Percentiles rank a stretch among this genome's conserved stretches.
These are phyloP conservation scores for Gentiana dahurica DNA, from an alignment of 257 asterid species.

Conservation along the genomic window DNA sequence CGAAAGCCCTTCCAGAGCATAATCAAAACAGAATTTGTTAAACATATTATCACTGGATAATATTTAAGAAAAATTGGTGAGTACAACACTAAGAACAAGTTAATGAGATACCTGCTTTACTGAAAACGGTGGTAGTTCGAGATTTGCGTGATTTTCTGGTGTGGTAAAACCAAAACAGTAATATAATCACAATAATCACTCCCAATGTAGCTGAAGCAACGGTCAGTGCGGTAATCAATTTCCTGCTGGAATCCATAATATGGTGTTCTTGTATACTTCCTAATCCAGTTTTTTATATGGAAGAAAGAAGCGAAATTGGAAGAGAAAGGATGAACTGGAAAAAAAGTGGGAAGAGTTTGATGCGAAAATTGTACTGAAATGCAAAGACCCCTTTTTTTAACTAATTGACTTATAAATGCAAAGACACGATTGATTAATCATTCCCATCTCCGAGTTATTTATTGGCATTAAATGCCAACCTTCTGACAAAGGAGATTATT, in stretches of 20 bases:
- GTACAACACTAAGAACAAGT: background rate
- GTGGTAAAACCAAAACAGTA: conserved; percentile 28
- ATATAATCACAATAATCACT: conserved; percentile 16
- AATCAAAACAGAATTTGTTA: background rate
- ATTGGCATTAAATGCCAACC: no score
- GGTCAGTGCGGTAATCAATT: conserved; percentile 27
- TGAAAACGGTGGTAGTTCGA: conserved; percentile 5
- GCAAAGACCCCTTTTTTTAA: no score
- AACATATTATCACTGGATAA: background rate
- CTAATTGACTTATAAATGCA: no score
- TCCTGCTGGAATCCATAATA: conserved; percentile 20
- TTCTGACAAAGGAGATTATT: no score
- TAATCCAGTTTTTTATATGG: no score
- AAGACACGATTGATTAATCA: no score
- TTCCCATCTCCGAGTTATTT: no score
- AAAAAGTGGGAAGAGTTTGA: no score
- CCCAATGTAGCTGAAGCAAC: conserved; percentile 32
- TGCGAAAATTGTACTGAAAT: no score
- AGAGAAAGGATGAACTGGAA: no score
- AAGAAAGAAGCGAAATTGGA: no score
- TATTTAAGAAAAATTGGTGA: background rate
- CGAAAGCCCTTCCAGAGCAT: conserved; percentile 21
- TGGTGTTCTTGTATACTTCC: conserved; percentile 7
- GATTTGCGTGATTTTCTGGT: conserved; percentile 24
- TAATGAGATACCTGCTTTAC: conserved; percentile 21